A percentile compares a stretch with the other conserved stretches of the same genome.
These are phyloP conservation scores for Geum urbanum DNA, from an alignment of 306 rosid genomes.

Conservation along the genomic window DNA sequence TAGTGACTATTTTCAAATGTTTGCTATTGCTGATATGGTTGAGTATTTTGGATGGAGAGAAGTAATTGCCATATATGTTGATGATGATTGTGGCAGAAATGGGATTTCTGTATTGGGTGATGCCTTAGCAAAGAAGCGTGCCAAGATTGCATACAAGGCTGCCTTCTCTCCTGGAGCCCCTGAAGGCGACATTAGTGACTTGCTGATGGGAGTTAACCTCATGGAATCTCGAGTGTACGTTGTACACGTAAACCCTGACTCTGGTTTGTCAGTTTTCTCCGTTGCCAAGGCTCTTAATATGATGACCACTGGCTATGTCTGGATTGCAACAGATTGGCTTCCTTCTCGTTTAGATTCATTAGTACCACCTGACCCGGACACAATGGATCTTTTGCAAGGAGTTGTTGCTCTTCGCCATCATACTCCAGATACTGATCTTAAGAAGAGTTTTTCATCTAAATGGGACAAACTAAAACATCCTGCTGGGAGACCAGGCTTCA, in stretches of 20 bases:
- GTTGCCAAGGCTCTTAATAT: constrained; percentile 56
- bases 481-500: constrained; percentile 43
- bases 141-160: constrained; percentile 72
- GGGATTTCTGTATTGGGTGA: constrained; percentile 71
- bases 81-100: constrained; percentile 77
- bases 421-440: constrained; percentile 52
- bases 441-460: constrained; percentile 41
- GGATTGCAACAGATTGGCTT: constrained; percentile 96
- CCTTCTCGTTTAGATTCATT: constrained; percentile 64
- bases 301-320: constrained; percentile 61
- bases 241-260: constrained; percentile 87
- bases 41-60: constrained; percentile 66
- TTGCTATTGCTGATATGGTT: constrained; percentile 73
- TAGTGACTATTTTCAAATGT: constrained; percentile 73
- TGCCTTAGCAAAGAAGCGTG: constrained; percentile 63
- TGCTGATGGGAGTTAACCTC: constrained; percentile 58
- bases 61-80: constrained; percentile 74
- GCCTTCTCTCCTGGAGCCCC: constrained; percentile 54
- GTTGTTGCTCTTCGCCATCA: constrained; percentile 80
- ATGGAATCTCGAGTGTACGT: constrained; percentile 93
- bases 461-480: constrained; percentile 34
- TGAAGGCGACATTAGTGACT: constrained; percentile 31
- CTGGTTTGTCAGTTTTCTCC: constrained; percentile 57
- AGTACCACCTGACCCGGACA: constrained; percentile 33
- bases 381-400: constrained; percentile 60